Evolutionary conservation across 345 rosid genomes (phyloP), one percentile per base, ranked within the genome.

Genomic region (Balakata baccata): DNA sequence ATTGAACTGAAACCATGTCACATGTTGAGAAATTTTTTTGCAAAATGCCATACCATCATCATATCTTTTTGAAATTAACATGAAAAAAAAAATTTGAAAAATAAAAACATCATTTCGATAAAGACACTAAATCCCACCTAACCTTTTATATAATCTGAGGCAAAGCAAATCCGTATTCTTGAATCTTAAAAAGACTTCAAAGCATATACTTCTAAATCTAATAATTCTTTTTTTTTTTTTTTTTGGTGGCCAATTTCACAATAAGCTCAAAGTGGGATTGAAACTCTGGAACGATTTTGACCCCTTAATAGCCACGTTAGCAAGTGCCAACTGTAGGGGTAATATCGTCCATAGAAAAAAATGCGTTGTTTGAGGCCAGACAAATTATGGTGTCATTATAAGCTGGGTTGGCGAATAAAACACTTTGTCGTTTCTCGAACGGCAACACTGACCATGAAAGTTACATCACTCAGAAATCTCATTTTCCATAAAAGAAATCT

Each of bases 351-450:
- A 43, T 11, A 3, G 0, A 12, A 11, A 63, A n/a, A 47, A 63
- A 37, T 5, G 68, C 71, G 20, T 56, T 23, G 65, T 61, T 65
- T 75, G 72, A 77, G 79, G 70, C 69, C 58, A 59, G 83, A 78
- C 84, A 84, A 82, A 86, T 77, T 56, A 72, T 72, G 82, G 78
- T 70, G 86, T 78, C 88, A 67, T 73, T 78, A 51, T 82, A 73
- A 46, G 58, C 61, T 69, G 17, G 46, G 82, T 70, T 80, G 84
- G 85, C 78, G 83, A 84, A 82, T 76, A 78, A 77, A 81, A 54
- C 63, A 61, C 41, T 79, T 80, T 76, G 90, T 85, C 92, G 84
- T 82, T 81, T 83, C 79, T 38, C 34, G 41, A 73, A 83, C 66
- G 72, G 80, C 74, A 68, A 79, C 5, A 50, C 75, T 65, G 67